Evolutionary conservation across 2,329 filamentous ascomycete genomes (phyloP).

Genomic region (Lomentospora prolificans): DNA sequence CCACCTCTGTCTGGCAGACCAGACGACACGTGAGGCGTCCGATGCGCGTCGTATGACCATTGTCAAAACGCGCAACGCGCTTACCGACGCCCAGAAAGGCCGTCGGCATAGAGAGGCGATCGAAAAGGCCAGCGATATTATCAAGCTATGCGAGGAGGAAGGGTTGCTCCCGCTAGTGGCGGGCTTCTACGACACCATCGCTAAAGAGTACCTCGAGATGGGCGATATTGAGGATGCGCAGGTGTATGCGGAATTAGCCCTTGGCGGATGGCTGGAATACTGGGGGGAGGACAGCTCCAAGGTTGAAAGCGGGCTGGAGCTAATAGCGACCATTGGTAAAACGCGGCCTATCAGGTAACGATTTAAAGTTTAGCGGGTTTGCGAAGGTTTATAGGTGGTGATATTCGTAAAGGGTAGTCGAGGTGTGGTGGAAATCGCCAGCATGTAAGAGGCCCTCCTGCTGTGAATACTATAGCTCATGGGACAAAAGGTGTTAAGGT

Average conservation of each 20-base stretch:
- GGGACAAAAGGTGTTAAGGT: background rate
- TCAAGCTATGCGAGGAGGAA: slow-evolving; percentile 14
- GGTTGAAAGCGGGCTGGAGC: background rate
- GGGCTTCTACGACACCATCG: slow-evolving; percentile 16
- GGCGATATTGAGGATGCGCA: slow-evolving; percentile 14
- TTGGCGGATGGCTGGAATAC: slow-evolving; percentile 15
- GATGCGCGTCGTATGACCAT: slow-evolving; percentile 16
- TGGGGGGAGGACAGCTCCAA: slow-evolving; percentile 1
- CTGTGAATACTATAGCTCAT: background rate
- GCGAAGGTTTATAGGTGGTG: background rate
- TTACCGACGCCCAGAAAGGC: slow-evolving; percentile 12
- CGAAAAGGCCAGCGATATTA: slow-evolving; percentile 13
- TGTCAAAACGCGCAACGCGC: slow-evolving; percentile 14
- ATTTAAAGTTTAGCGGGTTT: background rate
- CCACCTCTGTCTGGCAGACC: slow-evolving; percentile 14
- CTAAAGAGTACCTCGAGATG: slow-evolving; percentile 14
- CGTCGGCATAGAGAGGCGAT: slow-evolving; percentile 10
- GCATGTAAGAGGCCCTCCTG: background rate
- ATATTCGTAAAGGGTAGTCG: background rate
- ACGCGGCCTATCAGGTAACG: background rate
- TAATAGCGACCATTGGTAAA: background rate
- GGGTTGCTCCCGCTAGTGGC: slow-evolving; percentile 16
- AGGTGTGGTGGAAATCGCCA: background rate
- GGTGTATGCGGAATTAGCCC: slow-evolving; percentile 14
- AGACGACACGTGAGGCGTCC: slow-evolving; percentile 12